Evolutionary conservation across 805 yeast species (phyloP), one percentile per base, ranked within the genome.

Genomic region (Starmerella riodocensis): DNA sequence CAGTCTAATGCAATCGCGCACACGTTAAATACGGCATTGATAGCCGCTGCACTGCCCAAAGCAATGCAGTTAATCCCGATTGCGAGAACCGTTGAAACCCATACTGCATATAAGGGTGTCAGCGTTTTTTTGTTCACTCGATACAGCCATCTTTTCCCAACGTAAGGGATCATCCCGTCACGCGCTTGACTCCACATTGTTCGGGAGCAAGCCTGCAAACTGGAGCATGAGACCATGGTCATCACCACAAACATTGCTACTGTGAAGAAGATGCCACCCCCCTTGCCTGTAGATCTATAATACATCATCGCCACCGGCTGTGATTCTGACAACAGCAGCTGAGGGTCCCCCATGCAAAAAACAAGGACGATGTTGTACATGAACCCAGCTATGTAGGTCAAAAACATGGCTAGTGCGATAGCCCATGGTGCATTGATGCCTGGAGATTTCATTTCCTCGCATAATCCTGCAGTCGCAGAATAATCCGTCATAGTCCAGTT

Each of bases 151-250:
- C 35, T 17, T 17, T 33, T 39, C 2, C 48, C 47, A 18, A 45
- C 31, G 21, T 36, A 46, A 8, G 86, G 86, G 46, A 78, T 64
- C 36, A 84, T 84, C 48, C 76, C 73, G 56, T 78, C 88, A 60
- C 88, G 69, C 27, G 82, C 74, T 56, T 77, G 76, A 4, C 84
- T 83, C 77, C 81, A 78, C 42, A 76, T 65, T 52, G 77, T 83
- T 56, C 85, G 67, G 3, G 82, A 74, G 14, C 70, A 65, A 6
- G 84, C 83, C 34, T 75, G 69, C 38, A 75, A 60, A 36, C 73
- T 67, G 2, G 80, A 72, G 20, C 71, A 65, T 12, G 78, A 78
- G 74, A 76, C 78, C 41, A 77, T 60, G 57, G 71, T 75, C 56
- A 76, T 80, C 20, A 79, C 73, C 45, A 68, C 55, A 19, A 75